These are phyloP conservation scores for Leccinum fibrillosum DNA, from an alignment of 768 basidiomycete species.

Conservation along the genomic window DNA sequence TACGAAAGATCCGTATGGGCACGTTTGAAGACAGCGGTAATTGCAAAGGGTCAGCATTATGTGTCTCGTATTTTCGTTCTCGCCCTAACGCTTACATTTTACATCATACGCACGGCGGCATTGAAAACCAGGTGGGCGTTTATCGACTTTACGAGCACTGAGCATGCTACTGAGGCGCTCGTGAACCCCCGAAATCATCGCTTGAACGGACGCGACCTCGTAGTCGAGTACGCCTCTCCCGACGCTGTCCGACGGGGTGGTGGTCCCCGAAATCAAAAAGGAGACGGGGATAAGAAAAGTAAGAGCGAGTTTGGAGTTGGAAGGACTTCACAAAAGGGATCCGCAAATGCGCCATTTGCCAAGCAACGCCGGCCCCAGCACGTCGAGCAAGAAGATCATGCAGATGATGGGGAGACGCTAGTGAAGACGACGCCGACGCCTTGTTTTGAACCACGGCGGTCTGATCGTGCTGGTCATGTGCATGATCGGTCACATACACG, in stretches of 20 bases:
- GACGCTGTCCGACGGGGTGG: slow-evolving; percentile 88
- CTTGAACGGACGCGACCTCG: slow-evolving; percentile 79
- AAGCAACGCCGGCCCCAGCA: slow-evolving; percentile 4
- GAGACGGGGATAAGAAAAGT: slow-evolving; percentile 22
- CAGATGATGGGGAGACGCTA: not conserved
- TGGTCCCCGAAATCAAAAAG: slow-evolving; percentile 18
- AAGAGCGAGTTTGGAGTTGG: slow-evolving; percentile 5
- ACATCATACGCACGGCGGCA: not conserved
- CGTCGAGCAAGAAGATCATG: slow-evolving; percentile 4
- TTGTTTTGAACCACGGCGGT: slow-evolving; percentile 1
- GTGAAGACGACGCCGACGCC: not conserved
- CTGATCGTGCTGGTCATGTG: slow-evolving; percentile 8
- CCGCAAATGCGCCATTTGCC: not conserved
- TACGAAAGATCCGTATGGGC: slow-evolving; percentile 86
- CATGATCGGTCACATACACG: slow-evolving; percentile 19
- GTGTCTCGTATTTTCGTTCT: slow-evolving; percentile 16
- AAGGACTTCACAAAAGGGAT: slow-evolving; percentile 5
- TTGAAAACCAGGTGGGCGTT: slow-evolving; percentile 74
- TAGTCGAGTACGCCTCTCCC: slow-evolving; percentile 84
- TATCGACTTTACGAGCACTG: slow-evolving; percentile 79
- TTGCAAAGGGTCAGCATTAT: slow-evolving; percentile 80
- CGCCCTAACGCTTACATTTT: not conserved
- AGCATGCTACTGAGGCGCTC: slow-evolving; percentile 59
- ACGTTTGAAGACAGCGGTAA: slow-evolving; percentile 94
- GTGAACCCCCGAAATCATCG: slow-evolving; percentile 60